Evolutionary conservation across 164 flowering plant species (phyloP).

Genomic region (Protea cynaroides): DNA sequence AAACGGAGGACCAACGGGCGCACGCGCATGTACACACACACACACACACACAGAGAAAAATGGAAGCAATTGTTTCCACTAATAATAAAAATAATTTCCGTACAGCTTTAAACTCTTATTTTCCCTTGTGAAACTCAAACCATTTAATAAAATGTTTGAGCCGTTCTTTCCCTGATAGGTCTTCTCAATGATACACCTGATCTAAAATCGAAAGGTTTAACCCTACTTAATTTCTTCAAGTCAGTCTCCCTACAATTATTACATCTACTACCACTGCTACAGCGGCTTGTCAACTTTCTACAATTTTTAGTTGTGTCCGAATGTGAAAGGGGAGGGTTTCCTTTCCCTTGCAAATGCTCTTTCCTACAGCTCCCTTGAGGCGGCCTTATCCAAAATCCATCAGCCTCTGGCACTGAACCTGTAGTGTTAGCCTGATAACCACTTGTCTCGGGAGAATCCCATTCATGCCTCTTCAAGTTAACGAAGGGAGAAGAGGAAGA

Average conservation of each 20-base stretch:
- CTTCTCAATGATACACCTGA: conserved; percentile 34
- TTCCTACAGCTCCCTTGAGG: conserved; percentile 6
- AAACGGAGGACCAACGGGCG: too few species aligned
- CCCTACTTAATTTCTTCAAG: conserved; percentile 27
- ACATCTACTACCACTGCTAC: conserved; percentile 11
- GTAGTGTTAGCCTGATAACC: conserved; percentile 11
- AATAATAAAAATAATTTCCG: conserved; percentile 5
- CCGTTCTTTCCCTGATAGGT: conserved; percentile 30
- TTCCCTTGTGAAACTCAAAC: conserved; percentile 3
- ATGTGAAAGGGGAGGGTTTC: conserved; percentile 26
- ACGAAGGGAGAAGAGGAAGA: conserved; percentile 32
- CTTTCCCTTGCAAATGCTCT: conserved; percentile 19
- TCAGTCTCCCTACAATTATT: conserved; percentile 39
- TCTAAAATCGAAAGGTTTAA: conserved; percentile 26
- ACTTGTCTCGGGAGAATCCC: conserved; percentile 17
- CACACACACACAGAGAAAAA: neutral
- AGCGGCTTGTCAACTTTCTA: conserved; percentile 31
- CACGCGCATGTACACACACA: too few species aligned
- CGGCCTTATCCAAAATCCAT: conserved; percentile 5
- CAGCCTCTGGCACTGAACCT: neutral
- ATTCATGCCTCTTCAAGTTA: conserved; percentile 18
- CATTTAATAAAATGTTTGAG: conserved; percentile 18
- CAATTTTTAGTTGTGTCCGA: conserved; percentile 38
- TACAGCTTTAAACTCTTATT: conserved; percentile 20
- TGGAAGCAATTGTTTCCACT: conserved; percentile 7